Evolutionary conservation across 2,329 filamentous ascomycete genomes (phyloP), one percentile per base, ranked within the genome.

Genomic region (Calonectria hongkongensis): DNA sequence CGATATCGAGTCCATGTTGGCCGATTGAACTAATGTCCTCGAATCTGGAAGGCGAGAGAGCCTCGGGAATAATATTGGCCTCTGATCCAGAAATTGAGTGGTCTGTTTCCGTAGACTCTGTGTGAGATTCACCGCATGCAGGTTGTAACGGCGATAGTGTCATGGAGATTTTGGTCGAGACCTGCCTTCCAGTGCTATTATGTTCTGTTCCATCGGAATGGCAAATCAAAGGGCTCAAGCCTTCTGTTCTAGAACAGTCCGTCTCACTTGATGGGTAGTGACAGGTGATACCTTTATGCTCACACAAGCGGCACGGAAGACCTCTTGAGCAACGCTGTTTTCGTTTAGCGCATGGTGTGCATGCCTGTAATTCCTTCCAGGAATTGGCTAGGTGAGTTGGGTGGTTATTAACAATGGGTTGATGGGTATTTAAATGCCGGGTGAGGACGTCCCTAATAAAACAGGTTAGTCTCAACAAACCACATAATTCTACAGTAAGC

Each of bases 261-360:
- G 43, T 21, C 1, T 47, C 18, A n/a, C 21, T n/a, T 7, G 54
- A 27, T 41, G 54, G 33, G 15, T 58, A 58, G 4, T 58, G n/a
- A 18, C 54, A 58, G 21, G 16, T 0, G 5, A 58, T n/a, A 3
- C 54, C 54, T 27, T 41, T 58, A 7, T 9, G 18, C 21, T 58
- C n/a, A 13, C 54, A 58, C 12, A 41, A 10, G 8, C 12, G 30
- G 15, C 54, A 58, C 1, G 54, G 54, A 3, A 25, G n/a, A 13
- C 33, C 54, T 13, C 36, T 58, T 41, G 54, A 58, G 33, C 54
- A 58, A 41, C 54, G 54, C 15, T 36, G 54, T 21, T 58, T 58
- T 1, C n/a, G 36, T 21, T 12, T 39, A 4, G 54, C 33, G n/a
- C 54, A 58, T 9, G 54, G 13, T 25, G 36, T 25, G 16, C 54